phyloP scores from a whole-genome alignment of 306 rosid species.

The Medicago arabica region DNA sequence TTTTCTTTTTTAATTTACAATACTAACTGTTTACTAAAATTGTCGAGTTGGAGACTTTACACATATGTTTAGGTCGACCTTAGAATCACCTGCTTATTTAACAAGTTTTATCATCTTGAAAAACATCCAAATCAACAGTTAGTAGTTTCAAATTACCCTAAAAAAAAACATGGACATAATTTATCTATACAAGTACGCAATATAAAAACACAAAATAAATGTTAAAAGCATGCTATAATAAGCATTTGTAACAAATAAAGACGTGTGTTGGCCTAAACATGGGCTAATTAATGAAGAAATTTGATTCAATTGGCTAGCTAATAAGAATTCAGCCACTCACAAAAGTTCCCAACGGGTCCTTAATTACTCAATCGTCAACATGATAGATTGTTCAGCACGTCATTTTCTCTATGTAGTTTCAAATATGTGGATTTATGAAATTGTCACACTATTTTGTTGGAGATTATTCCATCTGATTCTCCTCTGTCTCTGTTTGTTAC shows the following conservation, averaged over 20 bases:
- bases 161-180: too few species aligned
- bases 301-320: background rate
- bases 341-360: conserved; percentile 2
- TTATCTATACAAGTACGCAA: too few species aligned
- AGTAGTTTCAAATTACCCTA: too few species aligned
- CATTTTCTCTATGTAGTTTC: conserved; percentile 14
- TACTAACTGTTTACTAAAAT: too few species aligned
- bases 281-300: background rate
- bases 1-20: too few species aligned
- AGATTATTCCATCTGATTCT: conserved; percentile 10
- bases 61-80: too few species aligned
- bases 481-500: conserved; percentile 38
- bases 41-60: too few species aligned
- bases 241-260: background rate
- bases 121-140: too few species aligned
- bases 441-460: conserved; percentile 28
- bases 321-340: too few species aligned
- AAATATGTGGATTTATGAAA: background rate
- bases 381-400: conserved; percentile 11
- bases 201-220: too few species aligned
- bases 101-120: too few species aligned
- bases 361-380: background rate
- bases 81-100: too few species aligned
- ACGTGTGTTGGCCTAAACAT: background rate
- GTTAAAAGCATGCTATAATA: background rate